phyloP scores from a whole-genome alignment of 306 rosid genomes.

The Lathyrus oleraceus region DNA sequence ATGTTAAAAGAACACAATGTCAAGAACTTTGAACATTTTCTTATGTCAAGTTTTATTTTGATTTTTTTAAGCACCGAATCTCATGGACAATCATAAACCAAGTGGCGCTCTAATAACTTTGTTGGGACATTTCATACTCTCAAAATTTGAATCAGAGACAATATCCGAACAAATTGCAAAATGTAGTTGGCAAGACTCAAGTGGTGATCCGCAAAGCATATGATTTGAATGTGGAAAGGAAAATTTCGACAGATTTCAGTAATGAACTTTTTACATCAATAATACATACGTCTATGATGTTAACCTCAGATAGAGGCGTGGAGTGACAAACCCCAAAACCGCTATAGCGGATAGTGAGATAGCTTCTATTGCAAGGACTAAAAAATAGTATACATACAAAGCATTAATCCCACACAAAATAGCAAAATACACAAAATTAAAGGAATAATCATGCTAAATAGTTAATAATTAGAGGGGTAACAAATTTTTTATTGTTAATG shows the following conservation, averaged over 20 bases:
- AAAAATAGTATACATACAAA: background rate
- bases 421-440: too few species aligned
- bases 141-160: background rate
- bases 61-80: background rate
- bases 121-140: background rate
- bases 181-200: background rate
- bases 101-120: background rate
- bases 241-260: background rate
- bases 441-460: too few species aligned
- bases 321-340: background rate
- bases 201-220: too few species aligned
- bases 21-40: slow-evolving; percentile 19
- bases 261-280: background rate
- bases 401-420: too few species aligned
- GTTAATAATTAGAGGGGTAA: too few species aligned
- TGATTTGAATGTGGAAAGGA: slow-evolving; percentile 20
- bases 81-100: background rate
- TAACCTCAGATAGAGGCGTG: background rate
- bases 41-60: background rate
- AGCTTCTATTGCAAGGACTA: background rate
- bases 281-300: background rate
- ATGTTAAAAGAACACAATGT: slow-evolving; percentile 13
- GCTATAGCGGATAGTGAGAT: background rate
- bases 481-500: too few species aligned
- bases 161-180: background rate